Percentiles rank a stretch among this genome's conserved stretches.
Conservation (phyloP, 1,284 basidiomycete species). For the Sanguinoderma infundibulare region DNA sequence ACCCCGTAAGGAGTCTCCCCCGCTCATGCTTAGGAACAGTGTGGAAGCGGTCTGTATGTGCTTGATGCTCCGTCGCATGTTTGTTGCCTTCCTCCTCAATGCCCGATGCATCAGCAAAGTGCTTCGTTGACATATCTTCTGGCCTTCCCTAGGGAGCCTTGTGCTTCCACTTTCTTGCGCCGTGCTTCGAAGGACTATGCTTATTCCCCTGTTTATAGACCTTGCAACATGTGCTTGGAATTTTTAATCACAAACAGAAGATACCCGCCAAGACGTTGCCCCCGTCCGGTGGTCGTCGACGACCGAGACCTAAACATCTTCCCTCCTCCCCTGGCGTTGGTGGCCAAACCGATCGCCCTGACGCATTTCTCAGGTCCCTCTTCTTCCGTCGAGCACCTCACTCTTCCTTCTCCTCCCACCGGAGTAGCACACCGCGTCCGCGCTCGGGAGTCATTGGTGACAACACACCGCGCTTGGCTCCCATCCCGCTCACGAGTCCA, state of each 20-base stretch:
- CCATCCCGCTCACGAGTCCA: slow-evolving; percentile 17
- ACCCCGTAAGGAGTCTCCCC: too few relatives aligned
- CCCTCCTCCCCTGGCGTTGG: slow-evolving; percentile 5
- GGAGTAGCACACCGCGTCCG: slow-evolving; percentile 41
- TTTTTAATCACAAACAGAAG: slow-evolving; percentile 60
- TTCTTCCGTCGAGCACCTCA: slow-evolving; percentile 43
- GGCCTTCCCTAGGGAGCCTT: too few relatives aligned
- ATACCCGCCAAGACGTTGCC: slow-evolving; percentile 37
- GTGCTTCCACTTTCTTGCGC: neutral
- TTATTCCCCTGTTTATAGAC: slow-evolving; percentile 44
- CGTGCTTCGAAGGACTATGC: neutral
- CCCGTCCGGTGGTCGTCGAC: neutral
- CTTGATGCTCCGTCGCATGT: too few relatives aligned
- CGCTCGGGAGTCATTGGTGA: slow-evolving; percentile 18
- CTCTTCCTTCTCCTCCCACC: slow-evolving; percentile 50
- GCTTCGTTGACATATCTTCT: too few relatives aligned
- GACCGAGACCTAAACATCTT: neutral
- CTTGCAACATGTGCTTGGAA: slow-evolving; percentile 60
- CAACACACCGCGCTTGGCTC: slow-evolving; percentile 18
- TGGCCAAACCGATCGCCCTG: slow-evolving; percentile 23
- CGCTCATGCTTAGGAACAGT: too few relatives aligned
- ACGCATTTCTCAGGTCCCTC: slow-evolving; percentile 56
- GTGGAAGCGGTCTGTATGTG: too few relatives aligned
- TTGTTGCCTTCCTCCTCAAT: too few relatives aligned
- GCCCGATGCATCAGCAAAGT: too few relatives aligned